phyloP scores from a whole-genome alignment of 345 rosid genomes.

The Trapa incisa region DNA sequence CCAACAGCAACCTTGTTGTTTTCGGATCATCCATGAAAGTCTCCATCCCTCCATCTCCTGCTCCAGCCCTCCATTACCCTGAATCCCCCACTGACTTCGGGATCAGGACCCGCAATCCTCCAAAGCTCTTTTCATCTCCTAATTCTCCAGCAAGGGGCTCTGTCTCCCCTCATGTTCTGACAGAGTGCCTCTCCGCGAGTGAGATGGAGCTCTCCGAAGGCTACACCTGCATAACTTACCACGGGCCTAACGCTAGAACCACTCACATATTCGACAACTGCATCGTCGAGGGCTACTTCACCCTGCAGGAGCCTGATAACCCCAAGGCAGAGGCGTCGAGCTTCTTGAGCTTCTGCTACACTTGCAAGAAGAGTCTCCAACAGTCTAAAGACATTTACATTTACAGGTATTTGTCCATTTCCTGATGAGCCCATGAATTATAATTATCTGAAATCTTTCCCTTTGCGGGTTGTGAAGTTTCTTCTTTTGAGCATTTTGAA shows the following conservation, averaged over 20 bases:
- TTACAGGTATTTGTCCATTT: conserved; percentile 43
- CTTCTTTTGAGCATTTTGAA: too few relatives aligned
- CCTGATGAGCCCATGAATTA: too few relatives aligned
- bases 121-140: conserved; percentile 11
- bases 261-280: conserved; percentile 76
- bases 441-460: too few relatives aligned
- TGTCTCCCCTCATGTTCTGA: background rate
- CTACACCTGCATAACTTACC: conserved; percentile 65
- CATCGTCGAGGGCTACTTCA: conserved; percentile 34
- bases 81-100: conserved; percentile 40
- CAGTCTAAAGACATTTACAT: conserved; percentile 47
- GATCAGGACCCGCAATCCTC: conserved; percentile 28
- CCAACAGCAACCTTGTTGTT: conserved; percentile 36
- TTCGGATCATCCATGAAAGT: conserved; percentile 45
- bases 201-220: conserved; percentile 79
- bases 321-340: conserved; percentile 6
- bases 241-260: conserved; percentile 66
- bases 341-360: conserved; percentile 52
- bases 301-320: conserved; percentile 2
- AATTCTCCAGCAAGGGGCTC: conserved; percentile 16
- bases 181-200: conserved; percentile 24
- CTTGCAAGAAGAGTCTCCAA: conserved; percentile 70
- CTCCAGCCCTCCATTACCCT: conserved; percentile 10
- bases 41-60: conserved; percentile 31
- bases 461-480: too few relatives aligned